Evolutionary conservation across 2,329 filamentous ascomycete genomes (phyloP).

Genomic region (Ophiostoma australiae): DNA sequence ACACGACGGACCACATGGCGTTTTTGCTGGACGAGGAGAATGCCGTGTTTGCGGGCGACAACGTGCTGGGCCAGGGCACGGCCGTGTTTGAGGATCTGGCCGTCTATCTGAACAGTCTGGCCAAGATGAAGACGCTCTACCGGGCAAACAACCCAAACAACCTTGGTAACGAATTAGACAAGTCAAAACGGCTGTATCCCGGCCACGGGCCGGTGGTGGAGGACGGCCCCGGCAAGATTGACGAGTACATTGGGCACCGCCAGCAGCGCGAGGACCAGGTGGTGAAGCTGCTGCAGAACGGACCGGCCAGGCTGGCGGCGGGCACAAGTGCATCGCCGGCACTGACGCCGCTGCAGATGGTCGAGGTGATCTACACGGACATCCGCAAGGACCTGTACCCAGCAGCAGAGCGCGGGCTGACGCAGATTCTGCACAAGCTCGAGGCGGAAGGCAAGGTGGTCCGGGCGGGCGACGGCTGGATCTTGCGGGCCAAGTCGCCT

Average conservation of each 20-base stretch:
- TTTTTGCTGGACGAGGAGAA: conserved; percentile 59
- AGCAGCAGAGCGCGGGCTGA: conserved; percentile 69
- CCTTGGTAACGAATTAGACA: too few relatives aligned
- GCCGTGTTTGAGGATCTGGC: conserved; percentile 66
- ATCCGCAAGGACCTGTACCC: conserved; percentile 69
- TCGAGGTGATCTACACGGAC: conserved; percentile 80
- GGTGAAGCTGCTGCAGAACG: conserved; percentile 52
- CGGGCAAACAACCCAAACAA: too few relatives aligned
- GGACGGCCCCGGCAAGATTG: conserved; percentile 65
- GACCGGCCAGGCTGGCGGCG: background rate
- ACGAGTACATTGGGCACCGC: conserved; percentile 79
- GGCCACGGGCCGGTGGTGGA: conserved; percentile 79
- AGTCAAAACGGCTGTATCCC: conserved; percentile 66
- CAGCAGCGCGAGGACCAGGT: conserved; percentile 75
- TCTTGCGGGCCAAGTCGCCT: conserved; percentile 40
- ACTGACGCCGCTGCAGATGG: conserved; percentile 74
- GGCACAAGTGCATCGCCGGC: conserved; percentile 18
- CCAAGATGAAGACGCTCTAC: conserved; percentile 46
- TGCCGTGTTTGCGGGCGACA: conserved; percentile 69
- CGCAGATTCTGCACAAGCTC: conserved; percentile 77
- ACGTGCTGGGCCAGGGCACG: conserved; percentile 68
- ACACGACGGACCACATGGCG: conserved; percentile 65
- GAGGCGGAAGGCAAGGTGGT: conserved; percentile 64
- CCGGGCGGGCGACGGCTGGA: conserved; percentile 40
- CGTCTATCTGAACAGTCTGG: conserved; percentile 56